phyloP scores from a whole-genome alignment of 2,329 filamentous ascomycete genomes.

The Alternaria triticina region DNA sequence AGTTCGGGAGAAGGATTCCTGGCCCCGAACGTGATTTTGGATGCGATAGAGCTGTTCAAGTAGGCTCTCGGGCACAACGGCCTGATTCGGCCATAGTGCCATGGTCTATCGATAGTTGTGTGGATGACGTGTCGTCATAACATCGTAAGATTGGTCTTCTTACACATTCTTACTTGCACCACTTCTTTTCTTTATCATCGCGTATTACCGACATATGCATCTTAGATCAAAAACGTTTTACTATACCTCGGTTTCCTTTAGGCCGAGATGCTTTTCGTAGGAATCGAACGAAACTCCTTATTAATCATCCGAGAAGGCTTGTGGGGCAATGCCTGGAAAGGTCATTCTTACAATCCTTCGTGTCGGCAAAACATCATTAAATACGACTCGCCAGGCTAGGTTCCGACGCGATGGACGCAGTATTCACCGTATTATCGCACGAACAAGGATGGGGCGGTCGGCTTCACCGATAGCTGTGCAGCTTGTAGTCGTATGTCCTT shows the following conservation, averaged over 20 bases:
- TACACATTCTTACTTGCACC: neutral
- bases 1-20: slow-evolving; percentile 63
- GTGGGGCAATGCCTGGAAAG: neutral
- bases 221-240: neutral
- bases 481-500: slow-evolving; percentile 2
- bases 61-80: slow-evolving; percentile 1
- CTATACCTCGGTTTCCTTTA: neutral
- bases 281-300: neutral
- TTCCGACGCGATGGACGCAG: neutral
- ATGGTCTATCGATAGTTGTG: neutral
- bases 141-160: neutral
- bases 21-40: slow-evolving; percentile 60
- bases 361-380: neutral
- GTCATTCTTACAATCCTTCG: neutral
- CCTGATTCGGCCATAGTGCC: neutral
- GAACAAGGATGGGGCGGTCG: neutral
- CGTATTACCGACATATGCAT: neutral
- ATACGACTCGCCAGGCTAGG: neutral
- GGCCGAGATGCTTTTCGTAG: neutral
- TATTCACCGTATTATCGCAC: neutral
- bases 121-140: neutral
- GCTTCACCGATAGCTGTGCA: neutral
- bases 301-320: neutral
- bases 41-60: slow-evolving; percentile 44
- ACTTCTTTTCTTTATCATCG: neutral